Conservation (phyloP, 768 basidiomycete genomes). For the Suillus fuscotomentosus region DNA sequence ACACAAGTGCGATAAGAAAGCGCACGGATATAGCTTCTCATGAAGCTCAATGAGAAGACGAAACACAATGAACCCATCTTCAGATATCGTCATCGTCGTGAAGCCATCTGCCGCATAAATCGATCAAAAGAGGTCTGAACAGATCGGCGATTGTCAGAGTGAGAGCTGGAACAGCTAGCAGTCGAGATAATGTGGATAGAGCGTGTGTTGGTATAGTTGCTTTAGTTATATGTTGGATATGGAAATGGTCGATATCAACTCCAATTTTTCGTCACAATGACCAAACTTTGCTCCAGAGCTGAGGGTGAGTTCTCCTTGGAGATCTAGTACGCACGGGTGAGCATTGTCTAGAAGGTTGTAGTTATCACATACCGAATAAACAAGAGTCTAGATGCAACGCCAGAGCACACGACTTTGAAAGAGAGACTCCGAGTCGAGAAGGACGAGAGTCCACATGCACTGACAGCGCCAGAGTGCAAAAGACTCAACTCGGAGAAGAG, state of each 20-base stretch:
- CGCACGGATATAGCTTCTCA: conserved; percentile 72
- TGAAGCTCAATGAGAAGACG: conserved; percentile 65
- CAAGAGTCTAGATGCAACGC: too few relatives aligned
- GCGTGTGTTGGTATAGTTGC: conserved; percentile 41
- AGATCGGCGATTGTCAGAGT: conserved; percentile 59
- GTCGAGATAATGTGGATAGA: conserved; percentile 53
- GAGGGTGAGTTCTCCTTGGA: too few relatives aligned
- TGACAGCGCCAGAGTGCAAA: too few relatives aligned
- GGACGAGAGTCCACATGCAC: too few relatives aligned
- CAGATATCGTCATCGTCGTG: conserved; percentile 43
- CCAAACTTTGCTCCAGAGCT: too few relatives aligned
- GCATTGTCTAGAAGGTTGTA: too few relatives aligned
- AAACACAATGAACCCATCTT: conserved; percentile 57
- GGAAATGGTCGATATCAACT: conserved; percentile 7
- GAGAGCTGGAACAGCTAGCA: conserved; percentile 60
- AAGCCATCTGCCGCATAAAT: conserved; percentile 83
- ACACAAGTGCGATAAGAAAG: conserved; percentile 13
- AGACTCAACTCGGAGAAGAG: too few relatives aligned
- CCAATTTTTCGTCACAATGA: too few relatives aligned
- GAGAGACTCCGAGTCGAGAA: too few relatives aligned
- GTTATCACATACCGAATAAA: too few relatives aligned
- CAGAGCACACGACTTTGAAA: too few relatives aligned
- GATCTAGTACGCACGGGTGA: too few relatives aligned
- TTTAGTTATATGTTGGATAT: conserved; percentile 37
- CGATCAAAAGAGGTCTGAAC: conserved; percentile 77